Conservation (phyloP, 2,329 filamentous ascomycete genomes). For the Ascochyta fabae region DNA sequence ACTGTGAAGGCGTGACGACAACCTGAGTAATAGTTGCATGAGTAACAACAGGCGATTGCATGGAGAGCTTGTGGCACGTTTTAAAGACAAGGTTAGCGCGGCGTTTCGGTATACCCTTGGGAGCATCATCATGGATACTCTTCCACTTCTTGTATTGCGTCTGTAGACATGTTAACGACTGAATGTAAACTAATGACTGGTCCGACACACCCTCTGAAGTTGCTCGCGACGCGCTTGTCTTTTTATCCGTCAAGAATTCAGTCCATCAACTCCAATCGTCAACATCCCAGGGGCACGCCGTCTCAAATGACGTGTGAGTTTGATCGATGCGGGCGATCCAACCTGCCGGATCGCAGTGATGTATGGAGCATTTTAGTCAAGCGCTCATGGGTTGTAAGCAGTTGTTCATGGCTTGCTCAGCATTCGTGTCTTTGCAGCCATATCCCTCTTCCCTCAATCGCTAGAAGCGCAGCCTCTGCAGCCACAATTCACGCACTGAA, state of each 20-base stretch:
- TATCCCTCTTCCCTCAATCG: slow-evolving; percentile 61
- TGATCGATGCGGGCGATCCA: not conserved
- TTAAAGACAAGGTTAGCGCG: slow-evolving; percentile 10
- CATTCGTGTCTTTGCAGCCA: not conserved
- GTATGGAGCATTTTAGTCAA: not conserved
- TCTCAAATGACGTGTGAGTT: not conserved
- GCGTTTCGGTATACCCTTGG: slow-evolving; percentile 30
- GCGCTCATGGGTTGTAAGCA: not conserved
- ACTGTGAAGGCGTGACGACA: slow-evolving; percentile 1
- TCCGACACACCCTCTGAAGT: slow-evolving; percentile 30
- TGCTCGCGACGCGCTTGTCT: not conserved
- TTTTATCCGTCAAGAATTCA: not conserved
- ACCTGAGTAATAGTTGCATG: no score
- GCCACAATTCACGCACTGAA: slow-evolving; percentile 94
- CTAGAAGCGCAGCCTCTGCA: slow-evolving; percentile 89
- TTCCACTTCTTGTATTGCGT: slow-evolving; percentile 22
- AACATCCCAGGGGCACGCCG: not conserved
- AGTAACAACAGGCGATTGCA: not conserved
- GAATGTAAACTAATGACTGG: slow-evolving; percentile 22
- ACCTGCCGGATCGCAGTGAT: not conserved
- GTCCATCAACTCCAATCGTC: not conserved
- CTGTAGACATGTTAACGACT: slow-evolving; percentile 37
- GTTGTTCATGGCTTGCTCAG: not conserved
- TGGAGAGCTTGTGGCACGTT: not conserved
- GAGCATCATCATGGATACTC: slow-evolving; percentile 17